These are phyloP conservation scores for Aureobasidium subglaciale DNA, from an alignment of 2,329 filamentous ascomycete genomes.

Conservation along the genomic window DNA sequence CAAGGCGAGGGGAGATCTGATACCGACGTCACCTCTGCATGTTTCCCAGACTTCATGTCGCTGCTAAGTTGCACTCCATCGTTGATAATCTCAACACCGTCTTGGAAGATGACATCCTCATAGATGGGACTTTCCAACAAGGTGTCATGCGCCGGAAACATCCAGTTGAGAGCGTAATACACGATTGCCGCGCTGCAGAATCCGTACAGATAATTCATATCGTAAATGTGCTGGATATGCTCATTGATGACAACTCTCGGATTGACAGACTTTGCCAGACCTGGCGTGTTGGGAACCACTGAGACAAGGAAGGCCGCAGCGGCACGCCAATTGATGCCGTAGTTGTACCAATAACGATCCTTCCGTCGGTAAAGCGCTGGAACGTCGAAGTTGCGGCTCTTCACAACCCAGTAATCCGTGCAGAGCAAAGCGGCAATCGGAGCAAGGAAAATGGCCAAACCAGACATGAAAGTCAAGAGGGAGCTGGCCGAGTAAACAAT, in stretches of 20 bases:
- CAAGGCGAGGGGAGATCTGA: background rate
- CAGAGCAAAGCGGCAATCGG: constrained; percentile 56
- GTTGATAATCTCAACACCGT: background rate
- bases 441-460: constrained; percentile 58
- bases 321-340: constrained; percentile 54
- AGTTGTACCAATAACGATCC: constrained; percentile 45
- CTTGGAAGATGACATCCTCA: background rate
- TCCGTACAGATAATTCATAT: constrained; percentile 60
- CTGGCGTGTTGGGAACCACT: constrained; percentile 47
- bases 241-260: constrained; percentile 34
- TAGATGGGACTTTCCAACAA: constrained; percentile 36
- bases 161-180: constrained; percentile 45
- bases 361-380: constrained; percentile 44
- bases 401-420: constrained; percentile 54
- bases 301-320: constrained; percentile 50
- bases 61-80: background rate
- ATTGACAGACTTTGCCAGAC: constrained; percentile 40
- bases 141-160: constrained; percentile 45
- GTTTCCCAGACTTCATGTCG: background rate
- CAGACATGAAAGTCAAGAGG: constrained; percentile 52
- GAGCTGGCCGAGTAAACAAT: constrained; percentile 52
- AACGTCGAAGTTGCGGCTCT: constrained; percentile 37
- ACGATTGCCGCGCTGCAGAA: constrained; percentile 51
- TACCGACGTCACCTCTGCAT: background rate
- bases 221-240: constrained; percentile 50